phyloP scores from a whole-genome alignment of 495 filamentous ascomycete genomes.

The Xylaria sp. region DNA sequence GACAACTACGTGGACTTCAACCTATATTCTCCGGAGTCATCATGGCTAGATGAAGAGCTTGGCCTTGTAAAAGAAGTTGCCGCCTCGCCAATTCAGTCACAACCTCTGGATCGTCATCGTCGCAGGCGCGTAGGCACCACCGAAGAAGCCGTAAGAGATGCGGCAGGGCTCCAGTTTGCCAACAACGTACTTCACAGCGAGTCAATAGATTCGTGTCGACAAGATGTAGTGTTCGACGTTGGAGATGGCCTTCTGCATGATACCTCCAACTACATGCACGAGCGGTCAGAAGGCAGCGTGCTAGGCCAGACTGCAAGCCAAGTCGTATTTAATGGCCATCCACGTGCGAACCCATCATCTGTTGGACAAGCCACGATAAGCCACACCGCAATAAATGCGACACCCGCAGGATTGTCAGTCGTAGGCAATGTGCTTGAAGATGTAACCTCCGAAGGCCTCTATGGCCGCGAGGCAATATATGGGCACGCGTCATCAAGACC shows the following conservation, averaged over 20 bases:
- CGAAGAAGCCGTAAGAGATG: background rate
- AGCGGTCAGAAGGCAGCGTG: background rate
- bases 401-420: background rate
- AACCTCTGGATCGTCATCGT: slow-evolving; percentile 10
- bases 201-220: background rate
- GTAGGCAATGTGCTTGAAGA: background rate
- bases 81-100: slow-evolving; percentile 29
- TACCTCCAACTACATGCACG: background rate
- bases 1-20: slow-evolving; percentile 59
- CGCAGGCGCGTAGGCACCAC: background rate
- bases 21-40: slow-evolving; percentile 55
- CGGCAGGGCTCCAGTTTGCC: background rate
- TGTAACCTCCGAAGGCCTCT: slow-evolving; percentile 7
- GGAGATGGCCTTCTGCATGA: background rate
- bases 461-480: slow-evolving; percentile 14
- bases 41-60: slow-evolving; percentile 53
- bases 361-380: background rate
- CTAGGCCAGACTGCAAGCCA: background rate
- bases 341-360: background rate
- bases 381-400: background rate
- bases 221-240: background rate
- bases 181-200: background rate
- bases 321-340: background rate
- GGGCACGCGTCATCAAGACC: background rate
- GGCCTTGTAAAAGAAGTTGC: slow-evolving; percentile 34